Evolutionary conservation across 768 basidiomycete genomes (phyloP).

Genomic region (Trametes punicea): DNA sequence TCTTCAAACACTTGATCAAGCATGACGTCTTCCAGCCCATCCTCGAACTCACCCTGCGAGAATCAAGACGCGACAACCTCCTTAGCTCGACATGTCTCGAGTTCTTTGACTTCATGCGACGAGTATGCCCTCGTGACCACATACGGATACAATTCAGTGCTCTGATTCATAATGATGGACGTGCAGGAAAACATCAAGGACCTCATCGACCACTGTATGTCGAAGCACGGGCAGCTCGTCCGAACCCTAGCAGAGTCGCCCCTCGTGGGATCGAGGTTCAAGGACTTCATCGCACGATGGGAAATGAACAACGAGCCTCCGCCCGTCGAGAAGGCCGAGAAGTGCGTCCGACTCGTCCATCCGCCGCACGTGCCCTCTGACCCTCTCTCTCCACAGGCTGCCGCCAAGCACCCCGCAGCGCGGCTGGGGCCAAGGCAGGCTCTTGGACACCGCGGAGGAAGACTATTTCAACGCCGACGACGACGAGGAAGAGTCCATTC

Average conservation of each 20-base stretch:
- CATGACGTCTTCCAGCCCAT: conserved; percentile 81
- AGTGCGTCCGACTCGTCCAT: conserved; percentile 36
- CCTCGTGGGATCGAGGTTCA: conserved; percentile 65
- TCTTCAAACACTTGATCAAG: conserved; percentile 74
- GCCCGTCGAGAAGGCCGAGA: conserved; percentile 49
- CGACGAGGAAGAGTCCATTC: conserved; percentile 52
- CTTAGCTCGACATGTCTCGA: conserved; percentile 95
- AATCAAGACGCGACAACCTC: conserved; percentile 86
- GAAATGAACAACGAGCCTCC: conserved; percentile 90
- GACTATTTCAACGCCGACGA: conserved; percentile 91
- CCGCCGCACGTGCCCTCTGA: not conserved
- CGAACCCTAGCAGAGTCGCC: conserved; percentile 58
- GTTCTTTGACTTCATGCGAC: conserved; percentile 87
- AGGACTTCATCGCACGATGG: conserved; percentile 72
- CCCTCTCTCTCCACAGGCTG: conserved; percentile 8
- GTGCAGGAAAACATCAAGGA: conserved; percentile 84
- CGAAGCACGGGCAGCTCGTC: conserved; percentile 62
- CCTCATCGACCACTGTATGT: conserved; percentile 81
- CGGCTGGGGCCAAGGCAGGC: conserved; percentile 38
- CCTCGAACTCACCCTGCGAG: conserved; percentile 76
- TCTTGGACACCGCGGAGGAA: conserved; percentile 78
- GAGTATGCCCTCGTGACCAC: conserved; percentile 41
- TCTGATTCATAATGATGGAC: conserved; percentile 1
- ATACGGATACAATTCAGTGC: not conserved
- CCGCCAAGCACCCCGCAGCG: conserved; percentile 22